Evolutionary conservation across 2,329 filamentous ascomycete species (phyloP).

Genomic region (Lachnellula arida): DNA sequence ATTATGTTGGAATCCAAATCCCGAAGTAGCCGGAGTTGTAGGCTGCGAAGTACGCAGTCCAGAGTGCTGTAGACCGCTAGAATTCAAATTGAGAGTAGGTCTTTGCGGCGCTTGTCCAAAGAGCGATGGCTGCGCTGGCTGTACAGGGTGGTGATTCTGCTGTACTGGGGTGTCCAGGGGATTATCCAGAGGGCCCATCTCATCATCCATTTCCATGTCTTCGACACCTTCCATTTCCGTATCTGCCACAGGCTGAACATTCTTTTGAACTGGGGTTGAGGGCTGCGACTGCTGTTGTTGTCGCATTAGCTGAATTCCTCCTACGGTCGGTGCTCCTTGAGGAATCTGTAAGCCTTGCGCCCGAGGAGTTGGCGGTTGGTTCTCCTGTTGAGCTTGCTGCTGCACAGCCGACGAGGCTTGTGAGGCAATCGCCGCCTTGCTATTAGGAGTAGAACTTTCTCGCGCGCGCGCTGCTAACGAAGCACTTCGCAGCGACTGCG

Average conservation of each 20-base stretch:
- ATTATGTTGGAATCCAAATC: slow-evolving; percentile 81
- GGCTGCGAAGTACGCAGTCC: slow-evolving; percentile 82
- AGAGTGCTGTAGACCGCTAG: slow-evolving; percentile 64
- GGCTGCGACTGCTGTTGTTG: slow-evolving; percentile 33
- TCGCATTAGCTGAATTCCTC: slow-evolving; percentile 32
- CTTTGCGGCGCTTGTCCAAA: slow-evolving; percentile 57
- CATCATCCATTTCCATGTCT: slow-evolving; percentile 96
- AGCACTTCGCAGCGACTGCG: slow-evolving; percentile 40
- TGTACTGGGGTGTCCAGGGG: slow-evolving; percentile 44
- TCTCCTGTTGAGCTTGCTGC: slow-evolving; percentile 42
- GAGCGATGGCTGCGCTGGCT: slow-evolving; percentile 60
- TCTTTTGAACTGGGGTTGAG: slow-evolving; percentile 28
- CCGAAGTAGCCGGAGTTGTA: slow-evolving; percentile 73
- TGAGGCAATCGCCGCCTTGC: slow-evolving; percentile 38
- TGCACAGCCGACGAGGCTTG: slow-evolving; percentile 38
- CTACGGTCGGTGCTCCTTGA: slow-evolving; percentile 25
- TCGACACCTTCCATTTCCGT: slow-evolving; percentile 77
- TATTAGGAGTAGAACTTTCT: slow-evolving; percentile 41
- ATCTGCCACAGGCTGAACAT: slow-evolving; percentile 34
- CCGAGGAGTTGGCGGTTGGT: slow-evolving; percentile 19
- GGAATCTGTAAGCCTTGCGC: slow-evolving; percentile 27
- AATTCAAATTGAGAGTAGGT: slow-evolving; percentile 75
- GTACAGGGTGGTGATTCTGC: slow-evolving; percentile 54
- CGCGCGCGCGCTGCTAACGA: slow-evolving; percentile 38
- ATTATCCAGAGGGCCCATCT: slow-evolving; percentile 61